Evolutionary conservation across 2,329 filamentous ascomycete species (phyloP).

Genomic region (Colletotrichum sp.): DNA sequence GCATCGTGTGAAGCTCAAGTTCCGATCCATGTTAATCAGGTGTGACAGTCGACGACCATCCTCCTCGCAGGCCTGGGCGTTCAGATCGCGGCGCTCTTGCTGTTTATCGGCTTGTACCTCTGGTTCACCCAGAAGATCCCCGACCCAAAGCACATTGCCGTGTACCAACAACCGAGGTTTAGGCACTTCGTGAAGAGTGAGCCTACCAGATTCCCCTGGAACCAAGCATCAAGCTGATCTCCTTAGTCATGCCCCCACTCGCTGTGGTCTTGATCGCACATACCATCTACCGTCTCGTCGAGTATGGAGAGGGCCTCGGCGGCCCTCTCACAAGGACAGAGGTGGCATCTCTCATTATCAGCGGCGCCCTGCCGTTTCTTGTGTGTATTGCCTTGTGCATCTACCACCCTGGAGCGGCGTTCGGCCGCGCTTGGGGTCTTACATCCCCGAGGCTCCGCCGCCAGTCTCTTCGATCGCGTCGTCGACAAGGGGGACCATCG

Average conservation of each 20-base stretch:
- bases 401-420: slow-evolving; percentile 42
- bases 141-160: slow-evolving; percentile 39
- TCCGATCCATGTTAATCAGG: not conserved
- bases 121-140: slow-evolving; percentile 46
- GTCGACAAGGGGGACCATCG: not conserved
- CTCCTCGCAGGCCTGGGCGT: slow-evolving; percentile 50
- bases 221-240: not conserved
- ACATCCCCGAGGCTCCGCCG: slow-evolving; percentile 35
- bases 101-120: slow-evolving; percentile 42
- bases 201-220: slow-evolving; percentile 9
- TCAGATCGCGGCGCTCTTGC: slow-evolving; percentile 43
- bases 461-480: not conserved
- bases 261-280: slow-evolving; percentile 42
- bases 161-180: slow-evolving; percentile 49
- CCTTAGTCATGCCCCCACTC: slow-evolving; percentile 40
- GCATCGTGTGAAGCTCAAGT: not conserved
- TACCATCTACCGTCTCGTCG: slow-evolving; percentile 45
- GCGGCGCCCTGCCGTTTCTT: slow-evolving; percentile 44
- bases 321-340: slow-evolving; percentile 42
- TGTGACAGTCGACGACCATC: slow-evolving; percentile 39
- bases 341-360: slow-evolving; percentile 40
- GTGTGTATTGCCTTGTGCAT: slow-evolving; percentile 38
- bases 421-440: slow-evolving; percentile 43
- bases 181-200: slow-evolving; percentile 50
- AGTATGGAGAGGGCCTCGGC: slow-evolving; percentile 40